Percentiles rank a stretch among this genome's conserved stretches.
phyloP scores from a whole-genome alignment of 768 basidiomycete species.

The Auriculariales sp. region DNA sequence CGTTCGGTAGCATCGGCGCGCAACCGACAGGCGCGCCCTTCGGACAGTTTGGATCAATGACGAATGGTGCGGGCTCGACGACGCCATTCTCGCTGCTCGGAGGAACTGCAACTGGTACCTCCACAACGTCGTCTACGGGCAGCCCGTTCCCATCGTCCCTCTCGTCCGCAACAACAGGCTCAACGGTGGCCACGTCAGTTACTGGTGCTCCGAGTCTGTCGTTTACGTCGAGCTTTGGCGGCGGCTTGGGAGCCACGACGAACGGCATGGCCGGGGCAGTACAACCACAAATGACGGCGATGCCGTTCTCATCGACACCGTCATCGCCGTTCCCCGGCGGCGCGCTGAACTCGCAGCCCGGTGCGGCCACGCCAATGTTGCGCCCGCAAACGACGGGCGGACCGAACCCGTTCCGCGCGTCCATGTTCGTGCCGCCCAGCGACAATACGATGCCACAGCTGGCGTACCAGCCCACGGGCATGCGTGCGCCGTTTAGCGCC shows the following conservation, averaged over 20 bases:
- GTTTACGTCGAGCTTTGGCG: not conserved
- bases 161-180: too few relatives aligned
- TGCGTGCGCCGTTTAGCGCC: conserved; percentile 1
- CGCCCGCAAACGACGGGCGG: conserved; percentile 26
- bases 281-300: not conserved
- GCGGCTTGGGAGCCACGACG: conserved; percentile 3
- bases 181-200: not conserved
- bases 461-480: not conserved
- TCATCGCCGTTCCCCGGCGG: conserved; percentile 11
- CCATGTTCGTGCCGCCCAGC: conserved; percentile 13
- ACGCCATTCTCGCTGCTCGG: not conserved
- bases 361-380: conserved; percentile 34
- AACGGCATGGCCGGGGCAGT: not conserved
- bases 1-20: not conserved
- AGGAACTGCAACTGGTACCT: not conserved
- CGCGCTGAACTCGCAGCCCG: conserved; percentile 21
- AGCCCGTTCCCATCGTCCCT: not conserved
- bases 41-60: not conserved
- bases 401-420: conserved; percentile 29
- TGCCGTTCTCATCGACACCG: not conserved
- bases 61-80: not conserved
- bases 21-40: not conserved
- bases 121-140: conserved; percentile 2
- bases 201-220: not conserved
- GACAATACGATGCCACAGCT: not conserved